Conservation (phyloP, 345 rosid genomes). For the Jatropha curcas region DNA sequence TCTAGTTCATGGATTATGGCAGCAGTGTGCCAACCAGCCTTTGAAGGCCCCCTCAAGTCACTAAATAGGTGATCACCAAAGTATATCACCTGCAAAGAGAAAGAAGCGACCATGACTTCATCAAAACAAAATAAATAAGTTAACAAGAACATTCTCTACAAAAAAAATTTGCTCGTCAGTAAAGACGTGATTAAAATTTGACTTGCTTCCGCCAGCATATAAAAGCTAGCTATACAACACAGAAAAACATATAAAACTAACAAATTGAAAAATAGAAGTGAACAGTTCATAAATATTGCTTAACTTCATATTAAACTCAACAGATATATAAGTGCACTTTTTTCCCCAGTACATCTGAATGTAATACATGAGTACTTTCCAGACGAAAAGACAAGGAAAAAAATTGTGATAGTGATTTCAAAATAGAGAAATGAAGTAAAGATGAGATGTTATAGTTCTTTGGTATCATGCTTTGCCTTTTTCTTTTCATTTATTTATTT, state of each 20-base stretch:
- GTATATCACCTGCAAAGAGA: slow-evolving; percentile 65
- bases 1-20: slow-evolving; percentile 96
- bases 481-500: too few species aligned
- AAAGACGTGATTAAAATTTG: slow-evolving; percentile 10
- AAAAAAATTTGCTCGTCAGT: not conserved
- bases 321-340: too few species aligned
- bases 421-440: too few species aligned
- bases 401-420: too few species aligned
- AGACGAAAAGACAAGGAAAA: too few species aligned
- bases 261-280: not conserved
- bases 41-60: slow-evolving; percentile 92
- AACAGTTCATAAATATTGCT: not conserved
- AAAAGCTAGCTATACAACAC: not conserved
- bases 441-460: too few species aligned
- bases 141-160: not conserved
- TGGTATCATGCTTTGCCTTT: too few species aligned
- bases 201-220: slow-evolving; percentile 7
- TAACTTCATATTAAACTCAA: not conserved
- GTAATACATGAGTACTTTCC: too few species aligned
- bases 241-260: not conserved
- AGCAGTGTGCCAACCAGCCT: slow-evolving; percentile 99
- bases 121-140: not conserved
- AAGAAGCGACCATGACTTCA: not conserved
- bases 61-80: slow-evolving; percentile 98
- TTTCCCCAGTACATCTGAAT: too few species aligned